phyloP scores from a whole-genome alignment of 2,329 filamentous ascomycete genomes.

The Diplocarpon rosae region DNA sequence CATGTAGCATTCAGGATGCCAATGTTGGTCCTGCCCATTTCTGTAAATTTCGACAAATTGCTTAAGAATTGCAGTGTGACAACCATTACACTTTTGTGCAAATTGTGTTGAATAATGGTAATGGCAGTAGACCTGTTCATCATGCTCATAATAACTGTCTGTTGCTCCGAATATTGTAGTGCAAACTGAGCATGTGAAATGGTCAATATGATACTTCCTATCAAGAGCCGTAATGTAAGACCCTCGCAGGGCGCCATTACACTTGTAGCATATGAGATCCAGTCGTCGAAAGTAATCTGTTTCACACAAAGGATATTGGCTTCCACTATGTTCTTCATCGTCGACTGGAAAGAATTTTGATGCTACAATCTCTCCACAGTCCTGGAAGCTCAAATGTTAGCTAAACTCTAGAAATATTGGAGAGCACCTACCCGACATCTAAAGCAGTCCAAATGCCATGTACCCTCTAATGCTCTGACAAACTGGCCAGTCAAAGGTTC shows the following conservation, averaged over 20 bases:
- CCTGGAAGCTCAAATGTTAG: slow-evolving; percentile 40
- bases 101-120: slow-evolving; percentile 98
- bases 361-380: slow-evolving; percentile 92
- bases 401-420: slow-evolving; percentile 14
- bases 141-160: slow-evolving; percentile 98
- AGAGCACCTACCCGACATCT: slow-evolving; percentile 65
- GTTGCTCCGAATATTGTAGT: slow-evolving; percentile 96
- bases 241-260: slow-evolving; percentile 81
- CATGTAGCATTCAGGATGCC: slow-evolving; percentile 99
- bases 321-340: slow-evolving; percentile 64
- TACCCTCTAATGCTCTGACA: slow-evolving; percentile 84
- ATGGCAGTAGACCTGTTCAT: slow-evolving; percentile 92
- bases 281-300: slow-evolving; percentile 94
- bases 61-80: slow-evolving; percentile 92
- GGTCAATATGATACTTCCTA: slow-evolving; percentile 97
- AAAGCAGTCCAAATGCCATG: slow-evolving; percentile 96
- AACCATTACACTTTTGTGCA: slow-evolving; percentile 91
- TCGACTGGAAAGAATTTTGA: slow-evolving; percentile 98
- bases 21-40: slow-evolving; percentile 96
- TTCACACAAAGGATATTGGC: slow-evolving; percentile 92
- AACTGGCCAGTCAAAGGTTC: slow-evolving; percentile 88
- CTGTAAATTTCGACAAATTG: slow-evolving; percentile 98
- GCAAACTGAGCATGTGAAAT: slow-evolving; percentile 96
- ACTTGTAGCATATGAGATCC: slow-evolving; percentile 82
- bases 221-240: slow-evolving; percentile 98